Evolutionary conservation across 2,329 filamentous ascomycete genomes (phyloP).

Genomic region (Cladosporium sp.): DNA sequence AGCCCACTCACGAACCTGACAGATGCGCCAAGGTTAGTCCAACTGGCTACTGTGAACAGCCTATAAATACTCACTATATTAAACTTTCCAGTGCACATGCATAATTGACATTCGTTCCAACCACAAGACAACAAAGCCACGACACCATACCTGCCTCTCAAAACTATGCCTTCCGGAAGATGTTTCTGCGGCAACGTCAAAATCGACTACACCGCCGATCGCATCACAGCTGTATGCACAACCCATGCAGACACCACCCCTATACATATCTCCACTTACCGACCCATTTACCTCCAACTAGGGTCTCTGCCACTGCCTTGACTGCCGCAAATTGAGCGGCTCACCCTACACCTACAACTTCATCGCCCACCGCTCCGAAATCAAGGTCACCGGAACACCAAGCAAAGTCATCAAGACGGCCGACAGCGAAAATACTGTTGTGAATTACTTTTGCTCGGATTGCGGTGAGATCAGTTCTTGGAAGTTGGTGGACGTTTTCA

Average conservation of each 20-base stretch:
- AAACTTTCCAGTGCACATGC: background rate
- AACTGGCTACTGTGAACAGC: background rate
- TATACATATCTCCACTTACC: background rate
- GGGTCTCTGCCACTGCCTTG: constrained; percentile 14
- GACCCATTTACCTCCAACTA: background rate
- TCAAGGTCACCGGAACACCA: constrained; percentile 1
- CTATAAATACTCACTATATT: background rate
- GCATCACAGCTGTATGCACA: background rate
- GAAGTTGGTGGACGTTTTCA: background rate
- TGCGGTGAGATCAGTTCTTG: background rate
- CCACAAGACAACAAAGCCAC: background rate
- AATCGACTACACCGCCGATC: background rate
- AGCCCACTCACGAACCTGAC: background rate
- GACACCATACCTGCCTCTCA: background rate
- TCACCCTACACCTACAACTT: constrained; percentile 12
- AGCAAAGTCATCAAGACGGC: background rate
- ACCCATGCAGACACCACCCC: background rate
- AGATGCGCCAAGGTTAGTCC: background rate
- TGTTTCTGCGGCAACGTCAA: constrained; percentile 13
- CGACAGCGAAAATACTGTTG: background rate
- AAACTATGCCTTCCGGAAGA: constrained; percentile 1
- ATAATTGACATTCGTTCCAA: background rate
- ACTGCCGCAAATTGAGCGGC: constrained; percentile 12
- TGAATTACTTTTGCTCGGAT: constrained; percentile 15
- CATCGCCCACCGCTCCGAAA: constrained; percentile 1